Evolutionary conservation across 768 basidiomycete genomes (phyloP).

Genomic region (Calocera viscosa): DNA sequence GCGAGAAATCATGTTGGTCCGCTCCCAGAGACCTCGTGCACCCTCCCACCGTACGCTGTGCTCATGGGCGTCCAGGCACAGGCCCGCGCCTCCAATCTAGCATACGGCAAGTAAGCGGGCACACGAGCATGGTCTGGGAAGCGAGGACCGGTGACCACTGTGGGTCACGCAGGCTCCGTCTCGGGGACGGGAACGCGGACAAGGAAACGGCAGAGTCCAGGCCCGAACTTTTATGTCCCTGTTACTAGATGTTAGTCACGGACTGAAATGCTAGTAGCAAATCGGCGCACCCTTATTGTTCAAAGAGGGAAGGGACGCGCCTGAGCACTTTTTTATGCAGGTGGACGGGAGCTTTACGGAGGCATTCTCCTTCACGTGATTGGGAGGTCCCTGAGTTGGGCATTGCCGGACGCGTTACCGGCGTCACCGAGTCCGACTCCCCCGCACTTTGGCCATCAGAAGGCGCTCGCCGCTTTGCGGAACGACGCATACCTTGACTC

Average conservation of each 20-base stretch:
- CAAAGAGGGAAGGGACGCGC: neutral
- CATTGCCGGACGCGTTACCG: neutral
- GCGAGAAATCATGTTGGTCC: neutral
- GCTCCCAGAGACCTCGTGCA: constrained; percentile 7
- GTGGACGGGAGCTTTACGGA: neutral
- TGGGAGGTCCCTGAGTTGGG: neutral
- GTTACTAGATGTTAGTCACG: neutral
- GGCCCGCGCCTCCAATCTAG: neutral
- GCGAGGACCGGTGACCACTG: neutral
- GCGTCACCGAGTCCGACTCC: no score
- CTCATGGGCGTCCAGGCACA: constrained; percentile 5
- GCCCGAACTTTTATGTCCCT: constrained; percentile 8
- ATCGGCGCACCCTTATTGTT: neutral
- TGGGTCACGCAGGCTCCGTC: constrained; percentile 2
- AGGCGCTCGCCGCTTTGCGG: neutral
- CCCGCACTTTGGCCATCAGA: neutral
- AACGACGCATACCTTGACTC: neutral
- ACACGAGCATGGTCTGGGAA: constrained; percentile 5
- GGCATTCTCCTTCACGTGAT: neutral
- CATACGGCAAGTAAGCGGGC: neutral
- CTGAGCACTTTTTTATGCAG: neutral
- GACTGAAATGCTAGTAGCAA: neutral
- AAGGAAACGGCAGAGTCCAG: constrained; percentile 8
- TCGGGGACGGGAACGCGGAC: constrained; percentile 9
- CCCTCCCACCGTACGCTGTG: neutral